Base-by-base conservation (phyloP, 352 stramenopile species). In the Globisporangium cystogenes region DNA sequence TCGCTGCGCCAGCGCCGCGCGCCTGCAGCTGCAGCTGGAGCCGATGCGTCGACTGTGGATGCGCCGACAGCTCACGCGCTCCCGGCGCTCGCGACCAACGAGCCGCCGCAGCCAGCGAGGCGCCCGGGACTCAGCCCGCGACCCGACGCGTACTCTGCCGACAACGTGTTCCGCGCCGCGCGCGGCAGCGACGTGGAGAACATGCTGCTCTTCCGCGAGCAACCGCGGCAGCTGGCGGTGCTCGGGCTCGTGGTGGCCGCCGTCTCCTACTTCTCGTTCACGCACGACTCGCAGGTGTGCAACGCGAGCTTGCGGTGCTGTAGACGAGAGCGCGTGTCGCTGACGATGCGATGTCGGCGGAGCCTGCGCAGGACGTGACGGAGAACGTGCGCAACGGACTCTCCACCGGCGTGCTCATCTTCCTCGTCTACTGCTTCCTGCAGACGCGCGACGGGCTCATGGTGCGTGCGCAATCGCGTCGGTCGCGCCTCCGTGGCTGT, bases 351-450 rank as follows among this genome's bases (percentile, higher is more conserved):
- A n/a, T n/a, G n/a, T n/a, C n/a, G n/a, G n/a, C n/a, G n/a, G n/a
- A n/a, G n/a, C n/a, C n/a, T n/a, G n/a, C n/a, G n/a, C 60, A 86
- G 55, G 74, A 91, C 50, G n/a, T 73, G 16, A 65, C 62, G 15
- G 62, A 84, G 50, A 90, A 90, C 48, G 73, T 89, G 23, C 77
- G 81, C 44, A 86, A 64, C 23, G 82, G 70, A 4, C 40, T 89
- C 27, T 76, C 68, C 39, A 67, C 82, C n/a, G 76, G 68, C n/a
- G 68, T 82, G 50, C 56, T 90, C 15, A 78, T 90, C 51, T 93
- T 93, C 51, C 67, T 93, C 10, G 75, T 89, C 36, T 93, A 93
- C 63, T 93, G 82, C 62, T 93, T 93, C 55, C 46, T 93, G 51
- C 82, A 93, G 50, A 89, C 81, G 14, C 67, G 79, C 29, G 82